phyloP scores from a whole-genome alignment of 2,329 filamentous ascomycete species.

The Aureobasidium leucospermi region DNA sequence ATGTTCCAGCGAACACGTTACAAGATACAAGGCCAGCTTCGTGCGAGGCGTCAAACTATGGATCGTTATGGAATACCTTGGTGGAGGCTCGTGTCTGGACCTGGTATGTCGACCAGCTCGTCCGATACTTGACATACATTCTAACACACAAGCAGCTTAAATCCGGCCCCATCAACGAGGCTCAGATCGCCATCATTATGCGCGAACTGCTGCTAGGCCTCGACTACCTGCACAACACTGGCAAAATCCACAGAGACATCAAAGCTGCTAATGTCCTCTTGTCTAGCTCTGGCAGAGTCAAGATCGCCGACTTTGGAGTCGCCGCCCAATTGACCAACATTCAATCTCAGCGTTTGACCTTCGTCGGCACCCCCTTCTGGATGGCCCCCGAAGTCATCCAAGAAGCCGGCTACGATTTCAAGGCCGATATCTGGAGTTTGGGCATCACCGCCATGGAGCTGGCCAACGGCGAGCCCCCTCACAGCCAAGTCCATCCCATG shows the following conservation, averaged over 20 bases:
- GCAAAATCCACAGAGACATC: conserved; percentile 94
- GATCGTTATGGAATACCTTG: conserved; percentile 99
- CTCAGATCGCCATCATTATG: conserved; percentile 89
- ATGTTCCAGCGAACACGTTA: conserved; percentile 88
- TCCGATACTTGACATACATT: conserved; percentile 15
- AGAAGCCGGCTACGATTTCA: conserved; percentile 76
- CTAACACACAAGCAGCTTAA: conserved; percentile 57
- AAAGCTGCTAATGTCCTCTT: conserved; percentile 95
- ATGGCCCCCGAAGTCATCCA: conserved; percentile 95
- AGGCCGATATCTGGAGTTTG: conserved; percentile 88
- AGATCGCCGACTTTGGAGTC: conserved; percentile 94
- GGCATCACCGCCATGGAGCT: conserved; percentile 90
- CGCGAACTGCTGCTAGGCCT: conserved; percentile 83
- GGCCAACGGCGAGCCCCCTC: conserved; percentile 79
- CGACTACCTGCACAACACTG: conserved; percentile 87
- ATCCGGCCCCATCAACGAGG: conserved; percentile 80
- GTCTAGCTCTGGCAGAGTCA: conserved; percentile 84
- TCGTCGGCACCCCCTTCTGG: conserved; percentile 96
- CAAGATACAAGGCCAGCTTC: conserved; percentile 94
- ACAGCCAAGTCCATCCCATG: conserved; percentile 83
- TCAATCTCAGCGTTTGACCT: conserved; percentile 94
- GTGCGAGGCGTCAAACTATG: conserved; percentile 94
- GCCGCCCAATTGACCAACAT: conserved; percentile 95
- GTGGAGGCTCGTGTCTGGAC: conserved; percentile 90
- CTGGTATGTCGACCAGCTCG: conserved; percentile 51